phyloP scores from a whole-genome alignment of 805 yeast genomes.

The Suhomyces canberraensis region DNA sequence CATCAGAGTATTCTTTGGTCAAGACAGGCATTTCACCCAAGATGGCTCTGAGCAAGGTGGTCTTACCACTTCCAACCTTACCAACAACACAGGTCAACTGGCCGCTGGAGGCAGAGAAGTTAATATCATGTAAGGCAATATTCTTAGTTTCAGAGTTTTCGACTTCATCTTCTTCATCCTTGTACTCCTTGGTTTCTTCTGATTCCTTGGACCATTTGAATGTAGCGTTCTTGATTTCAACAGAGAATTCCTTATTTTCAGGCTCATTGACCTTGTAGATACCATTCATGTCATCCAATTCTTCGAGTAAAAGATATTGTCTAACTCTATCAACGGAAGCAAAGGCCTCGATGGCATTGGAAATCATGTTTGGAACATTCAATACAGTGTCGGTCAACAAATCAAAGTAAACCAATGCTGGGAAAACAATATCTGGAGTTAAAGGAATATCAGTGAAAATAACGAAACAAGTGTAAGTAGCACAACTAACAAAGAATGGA shows the following conservation, averaged over 20 bases:
- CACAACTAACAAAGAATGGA: conserved; percentile 35
- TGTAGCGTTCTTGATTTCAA: conserved; percentile 25
- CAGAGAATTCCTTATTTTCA: conserved; percentile 21
- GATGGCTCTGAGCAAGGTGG: conserved; percentile 34
- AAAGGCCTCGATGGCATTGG: conserved; percentile 26
- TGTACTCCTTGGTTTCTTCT: conserved; percentile 3
- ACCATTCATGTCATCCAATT: conserved; percentile 21
- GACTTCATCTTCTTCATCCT: conserved; percentile 17
- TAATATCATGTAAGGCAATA: conserved; percentile 30
- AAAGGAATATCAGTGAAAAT: conserved; percentile 21
- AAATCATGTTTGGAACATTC: conserved; percentile 29
- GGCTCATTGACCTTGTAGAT: conserved; percentile 3
- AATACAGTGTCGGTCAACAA: conserved; percentile 34
- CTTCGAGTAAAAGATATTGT: conserved; percentile 32
- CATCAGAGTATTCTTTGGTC: conserved; percentile 6
- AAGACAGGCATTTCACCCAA: conserved; percentile 28
- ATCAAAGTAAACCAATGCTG: conserved; percentile 38
- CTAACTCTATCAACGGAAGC: conserved; percentile 34
- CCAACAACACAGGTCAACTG: conserved; percentile 41
- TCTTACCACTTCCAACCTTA: conserved; percentile 39
- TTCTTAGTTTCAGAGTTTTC: conserved; percentile 16
- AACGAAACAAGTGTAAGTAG: conserved; percentile 30
- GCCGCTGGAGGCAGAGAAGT: conserved; percentile 32
- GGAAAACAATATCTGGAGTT: conserved; percentile 38
- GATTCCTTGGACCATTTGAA: conserved; percentile 29